Conservation (phyloP, 1,284 basidiomycete species). For the Leucoagaricus sp. region DNA sequence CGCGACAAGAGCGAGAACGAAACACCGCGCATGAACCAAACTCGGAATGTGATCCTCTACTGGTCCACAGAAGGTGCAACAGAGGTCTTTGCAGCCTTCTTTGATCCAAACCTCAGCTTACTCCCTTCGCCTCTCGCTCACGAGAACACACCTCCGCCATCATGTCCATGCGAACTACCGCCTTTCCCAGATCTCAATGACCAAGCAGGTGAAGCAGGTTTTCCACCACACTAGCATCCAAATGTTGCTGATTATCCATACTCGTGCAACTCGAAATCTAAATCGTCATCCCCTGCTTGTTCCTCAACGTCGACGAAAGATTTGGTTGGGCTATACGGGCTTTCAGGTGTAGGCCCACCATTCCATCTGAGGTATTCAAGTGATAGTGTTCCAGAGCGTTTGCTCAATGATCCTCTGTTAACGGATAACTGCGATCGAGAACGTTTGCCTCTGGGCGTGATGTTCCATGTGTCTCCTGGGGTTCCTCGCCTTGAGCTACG, state of each 20-base stretch:
- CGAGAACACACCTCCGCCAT: constrained; percentile 62
- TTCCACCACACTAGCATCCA: constrained; percentile 51
- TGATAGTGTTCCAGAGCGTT: constrained; percentile 87
- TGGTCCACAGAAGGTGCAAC: constrained; percentile 8
- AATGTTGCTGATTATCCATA: constrained; percentile 39
- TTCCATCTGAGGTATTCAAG: constrained; percentile 81
- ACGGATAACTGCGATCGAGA: constrained; percentile 77
- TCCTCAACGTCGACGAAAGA: constrained; percentile 64
- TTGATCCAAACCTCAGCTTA: constrained; percentile 69
- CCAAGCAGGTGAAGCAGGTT: constrained; percentile 77
- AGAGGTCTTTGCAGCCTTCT: constrained; percentile 59
- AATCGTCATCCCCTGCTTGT: constrained; percentile 61
- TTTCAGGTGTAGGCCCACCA: constrained; percentile 42
- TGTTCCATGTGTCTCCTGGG: constrained; percentile 63
- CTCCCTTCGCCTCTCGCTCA: constrained; percentile 57
- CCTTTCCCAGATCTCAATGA: constrained; percentile 78
- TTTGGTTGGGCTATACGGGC: constrained; percentile 66
- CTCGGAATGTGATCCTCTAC: no score
- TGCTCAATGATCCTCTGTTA: constrained; percentile 66
- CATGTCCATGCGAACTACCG: constrained; percentile 65
- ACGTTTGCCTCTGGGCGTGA: constrained; percentile 72
- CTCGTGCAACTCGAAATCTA: constrained; percentile 79
- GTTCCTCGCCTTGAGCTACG: constrained; percentile 61
- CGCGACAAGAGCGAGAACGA: no score
- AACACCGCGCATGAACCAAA: no score